These are phyloP conservation scores for Stellera chamaejasme DNA, from an alignment of 345 rosid species.

Conservation along the genomic window DNA sequence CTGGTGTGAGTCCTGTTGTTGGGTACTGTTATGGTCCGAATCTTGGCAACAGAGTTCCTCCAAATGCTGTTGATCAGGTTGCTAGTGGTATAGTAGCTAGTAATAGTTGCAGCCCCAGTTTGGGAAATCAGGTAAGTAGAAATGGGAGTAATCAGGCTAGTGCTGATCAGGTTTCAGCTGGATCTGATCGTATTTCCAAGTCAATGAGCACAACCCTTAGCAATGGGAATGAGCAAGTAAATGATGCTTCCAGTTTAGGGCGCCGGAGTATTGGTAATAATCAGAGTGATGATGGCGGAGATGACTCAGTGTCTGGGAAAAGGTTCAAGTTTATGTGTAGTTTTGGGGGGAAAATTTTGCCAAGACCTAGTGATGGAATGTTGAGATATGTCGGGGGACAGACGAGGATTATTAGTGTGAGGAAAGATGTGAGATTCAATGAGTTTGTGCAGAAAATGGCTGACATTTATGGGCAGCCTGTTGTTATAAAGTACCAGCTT, in stretches of 20 bases:
- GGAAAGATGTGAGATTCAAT: conserved; percentile 40
- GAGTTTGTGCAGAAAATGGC: conserved; percentile 54
- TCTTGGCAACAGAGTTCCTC: conserved; percentile 33
- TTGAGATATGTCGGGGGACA: conserved; percentile 76
- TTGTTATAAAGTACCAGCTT: conserved; percentile 63
- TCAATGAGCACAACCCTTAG: conserved; percentile 25
- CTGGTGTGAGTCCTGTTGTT: conserved; percentile 25
- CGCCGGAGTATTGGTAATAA: conserved; percentile 26
- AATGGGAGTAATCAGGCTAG: conserved; percentile 14
- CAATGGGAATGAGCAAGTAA: conserved; percentile 28
- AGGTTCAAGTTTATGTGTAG: conserved; percentile 66
- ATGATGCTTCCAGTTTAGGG: conserved; percentile 29
- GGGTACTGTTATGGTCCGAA: conserved; percentile 28
- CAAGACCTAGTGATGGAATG: conserved; percentile 71
- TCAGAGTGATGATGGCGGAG: conserved; percentile 49
- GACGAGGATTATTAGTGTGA: conserved; percentile 52
- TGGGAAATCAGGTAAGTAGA: conserved; percentile 22
- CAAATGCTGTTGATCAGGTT: conserved; percentile 39
- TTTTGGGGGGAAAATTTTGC: conserved; percentile 71
- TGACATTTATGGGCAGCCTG: conserved; percentile 43
- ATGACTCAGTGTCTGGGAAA: conserved; percentile 44
- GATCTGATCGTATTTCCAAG: conserved; percentile 14
- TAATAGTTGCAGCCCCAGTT: conserved; percentile 21
- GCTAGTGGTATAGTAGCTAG: conserved; percentile 27
- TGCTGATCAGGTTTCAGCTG: conserved; percentile 13